A percentile compares a stretch with the other conserved stretches of the same genome.
These are phyloP conservation scores for Cenococcum geophilum DNA, from an alignment of 495 filamentous ascomycete species.

Conservation along the genomic window DNA sequence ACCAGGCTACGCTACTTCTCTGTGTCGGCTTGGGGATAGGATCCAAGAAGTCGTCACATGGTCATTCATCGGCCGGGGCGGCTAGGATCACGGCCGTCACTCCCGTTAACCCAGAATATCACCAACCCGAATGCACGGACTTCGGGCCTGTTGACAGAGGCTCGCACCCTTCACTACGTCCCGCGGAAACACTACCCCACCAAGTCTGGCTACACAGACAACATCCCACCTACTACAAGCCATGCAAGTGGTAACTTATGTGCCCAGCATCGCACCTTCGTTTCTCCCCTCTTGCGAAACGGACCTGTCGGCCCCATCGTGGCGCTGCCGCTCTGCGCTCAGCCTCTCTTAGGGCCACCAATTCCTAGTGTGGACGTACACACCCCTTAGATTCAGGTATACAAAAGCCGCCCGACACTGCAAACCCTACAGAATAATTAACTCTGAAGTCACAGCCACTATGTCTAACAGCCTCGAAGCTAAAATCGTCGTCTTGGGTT, in stretches of 20 bases:
- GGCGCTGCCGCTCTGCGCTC: too few species aligned
- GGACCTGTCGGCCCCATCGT: background rate
- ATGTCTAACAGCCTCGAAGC: constrained; percentile 79
- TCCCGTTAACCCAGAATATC: too few species aligned
- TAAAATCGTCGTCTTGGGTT: constrained; percentile 37
- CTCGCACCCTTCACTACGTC: background rate
- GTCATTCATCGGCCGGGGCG: background rate
- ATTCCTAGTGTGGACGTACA: too few species aligned
- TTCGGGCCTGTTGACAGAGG: background rate
- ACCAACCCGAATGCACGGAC: background rate
- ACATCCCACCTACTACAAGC: background rate
- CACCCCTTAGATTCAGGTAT: too few species aligned
- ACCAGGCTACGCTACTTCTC: too few species aligned
- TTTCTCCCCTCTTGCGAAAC: background rate
- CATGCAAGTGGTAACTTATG: background rate
- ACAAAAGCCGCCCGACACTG: too few species aligned
- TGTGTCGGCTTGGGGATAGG: background rate
- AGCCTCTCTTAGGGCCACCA: too few species aligned
- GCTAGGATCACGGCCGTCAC: too few species aligned
- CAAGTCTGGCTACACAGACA: background rate
- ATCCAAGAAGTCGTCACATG: background rate
- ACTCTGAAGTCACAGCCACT: constrained; percentile 2
- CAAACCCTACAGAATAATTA: background rate
- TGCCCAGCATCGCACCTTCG: background rate
- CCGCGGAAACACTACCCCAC: background rate